Conservation (phyloP, 2,329 filamentous ascomycete species). For the Fusarium nisikadoi region DNA sequence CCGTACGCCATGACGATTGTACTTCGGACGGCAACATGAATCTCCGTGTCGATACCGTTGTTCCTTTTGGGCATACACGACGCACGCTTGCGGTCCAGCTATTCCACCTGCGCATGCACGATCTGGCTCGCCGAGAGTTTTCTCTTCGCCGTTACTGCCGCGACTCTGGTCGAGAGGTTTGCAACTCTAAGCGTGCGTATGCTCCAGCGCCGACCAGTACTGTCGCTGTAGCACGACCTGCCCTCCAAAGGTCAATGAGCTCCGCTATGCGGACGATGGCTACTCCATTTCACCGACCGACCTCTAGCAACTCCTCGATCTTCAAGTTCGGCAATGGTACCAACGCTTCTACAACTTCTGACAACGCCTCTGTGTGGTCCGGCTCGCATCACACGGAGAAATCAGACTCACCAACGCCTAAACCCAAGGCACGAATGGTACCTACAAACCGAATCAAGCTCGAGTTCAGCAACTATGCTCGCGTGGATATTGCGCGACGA, state of each 20-base stretch:
- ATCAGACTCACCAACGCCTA: conserved; percentile 39
- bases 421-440: conserved; percentile 52
- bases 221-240: conserved; percentile 53
- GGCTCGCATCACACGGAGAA: conserved; percentile 36
- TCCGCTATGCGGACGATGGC: conserved; percentile 61
- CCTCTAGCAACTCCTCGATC: conserved; percentile 37
- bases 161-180: conserved; percentile 92
- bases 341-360: conserved; percentile 28
- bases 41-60: conserved; percentile 83
- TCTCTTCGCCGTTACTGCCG: conserved; percentile 92
- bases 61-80: conserved; percentile 65
- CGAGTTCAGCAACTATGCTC: conserved; percentile 97
- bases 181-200: conserved; percentile 81
- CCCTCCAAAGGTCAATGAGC: conserved; percentile 57
- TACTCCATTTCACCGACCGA: conserved; percentile 48
- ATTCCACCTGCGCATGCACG: conserved; percentile 95
- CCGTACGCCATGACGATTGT: conserved; percentile 89
- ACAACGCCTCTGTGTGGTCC: conserved; percentile 42
- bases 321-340: conserved; percentile 33
- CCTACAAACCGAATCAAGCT: conserved; percentile 86
- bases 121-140: conserved; percentile 86
- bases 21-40: conserved; percentile 97
- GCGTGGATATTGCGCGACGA: conserved; percentile 82
- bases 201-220: conserved; percentile 34
- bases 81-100: conserved; percentile 77